Evolutionary conservation across 129 eudicot species (phyloP), one percentile per base, ranked within the genome.

Genomic region (Arctium lappa): DNA sequence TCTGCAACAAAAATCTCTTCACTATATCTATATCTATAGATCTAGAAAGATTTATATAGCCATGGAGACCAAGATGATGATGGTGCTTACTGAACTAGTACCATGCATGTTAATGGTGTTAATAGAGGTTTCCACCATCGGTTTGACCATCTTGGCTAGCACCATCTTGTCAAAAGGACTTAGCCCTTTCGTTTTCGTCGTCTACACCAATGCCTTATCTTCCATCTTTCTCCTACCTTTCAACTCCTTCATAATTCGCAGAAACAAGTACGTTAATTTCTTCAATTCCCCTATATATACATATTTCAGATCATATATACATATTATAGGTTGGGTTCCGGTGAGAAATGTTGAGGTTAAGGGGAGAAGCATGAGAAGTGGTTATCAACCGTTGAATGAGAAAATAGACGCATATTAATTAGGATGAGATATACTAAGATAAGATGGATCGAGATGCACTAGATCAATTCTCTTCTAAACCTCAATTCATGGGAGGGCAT

Each of bases 161-260:
- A 89, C 95, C 12, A 84, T 87, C 38, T 84, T 92, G 83, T 79
- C 92, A 0, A 78, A 65, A 77, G 97, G 97, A n/a, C 78, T 92
- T 84, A 92, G 92, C 83, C 95, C 94, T 39, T 91, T 79, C 33
- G 95, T 92, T 13, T 92, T 92, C 74, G 94, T 92, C 3, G 97
- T 91, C 39, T 90, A 92, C 74, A 86, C 97, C 33, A 92, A 92
- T 76, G 90, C 91, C 42, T 89, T 92, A 38, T 78, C 89, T 71
- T 88, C 97, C 9, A 74, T 92, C 85, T 77, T 92, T 11, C 93
- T 92, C 33, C 91, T 92, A 18, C 87, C 89, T 73, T 90, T 81
- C 80, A 87, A 87, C 73, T 81, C 85, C 78, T 65, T 89, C 48
- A 87, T 78, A 40, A 72, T 79, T 72, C 79, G 56, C 4, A 79